phyloP scores from a whole-genome alignment of 306 rosid species.

The Vicia sativa region DNA sequence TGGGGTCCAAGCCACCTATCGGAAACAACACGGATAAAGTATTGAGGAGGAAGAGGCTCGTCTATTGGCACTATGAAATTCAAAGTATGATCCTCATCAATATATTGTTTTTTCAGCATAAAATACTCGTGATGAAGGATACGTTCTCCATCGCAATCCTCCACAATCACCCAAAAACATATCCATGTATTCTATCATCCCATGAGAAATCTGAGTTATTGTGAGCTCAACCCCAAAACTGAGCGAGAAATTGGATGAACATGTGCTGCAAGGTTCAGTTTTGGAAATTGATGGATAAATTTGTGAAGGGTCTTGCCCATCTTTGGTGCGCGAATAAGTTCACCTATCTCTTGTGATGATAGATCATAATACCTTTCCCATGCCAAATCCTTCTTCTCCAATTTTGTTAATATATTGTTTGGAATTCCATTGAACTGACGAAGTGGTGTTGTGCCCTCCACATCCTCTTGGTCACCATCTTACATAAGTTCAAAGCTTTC shows the following conservation, averaged over 20 bases:
- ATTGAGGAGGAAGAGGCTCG: conserved; percentile 88
- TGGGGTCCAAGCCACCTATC: conserved; percentile 92
- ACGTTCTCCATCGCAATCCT: conserved; percentile 71
- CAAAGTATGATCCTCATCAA: conserved; percentile 86
- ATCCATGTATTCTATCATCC: conserved; percentile 93
- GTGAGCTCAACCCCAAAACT: conserved; percentile 86
- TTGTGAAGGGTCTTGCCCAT: conserved; percentile 89
- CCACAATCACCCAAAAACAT: conserved; percentile 92
- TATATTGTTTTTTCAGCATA: conserved; percentile 79
- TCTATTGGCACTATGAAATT: conserved; percentile 84
- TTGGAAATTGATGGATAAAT: conserved; percentile 88
- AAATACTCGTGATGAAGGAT: conserved; percentile 88
- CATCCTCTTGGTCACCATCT: conserved; percentile 90
- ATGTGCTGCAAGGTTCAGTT: conserved; percentile 89
- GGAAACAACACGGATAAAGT: conserved; percentile 85
- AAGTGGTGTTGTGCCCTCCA: conserved; percentile 97
- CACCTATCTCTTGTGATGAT: conserved; percentile 92
- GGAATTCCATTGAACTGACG: conserved; percentile 85
- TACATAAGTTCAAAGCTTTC: conserved; percentile 88
- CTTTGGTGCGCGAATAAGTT: conserved; percentile 78
- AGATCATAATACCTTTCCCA: conserved; percentile 98
- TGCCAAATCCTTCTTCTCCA: conserved; percentile 92
- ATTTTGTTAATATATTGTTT: conserved; percentile 66
- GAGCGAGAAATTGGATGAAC: conserved; percentile 97
- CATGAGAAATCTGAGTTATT: conserved; percentile 85